These are phyloP conservation scores for Colletotrichum sidae DNA, from an alignment of 2,329 filamentous ascomycete species.

Conservation along the genomic window DNA sequence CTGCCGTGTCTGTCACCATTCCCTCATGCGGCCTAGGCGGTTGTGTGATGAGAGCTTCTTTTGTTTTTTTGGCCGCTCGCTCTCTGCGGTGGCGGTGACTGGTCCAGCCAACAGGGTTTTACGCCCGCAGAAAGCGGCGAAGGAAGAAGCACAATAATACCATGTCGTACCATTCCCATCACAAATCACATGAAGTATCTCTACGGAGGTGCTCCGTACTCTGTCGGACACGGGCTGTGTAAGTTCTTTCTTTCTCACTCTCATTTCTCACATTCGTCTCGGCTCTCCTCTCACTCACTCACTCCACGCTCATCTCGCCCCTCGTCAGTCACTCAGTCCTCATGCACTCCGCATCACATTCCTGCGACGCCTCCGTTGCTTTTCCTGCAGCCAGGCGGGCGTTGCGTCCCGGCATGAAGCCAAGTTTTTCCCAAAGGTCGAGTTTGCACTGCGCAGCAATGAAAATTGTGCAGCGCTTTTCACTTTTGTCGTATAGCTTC, in stretches of 20 bases:
- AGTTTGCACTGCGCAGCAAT: too few relatives aligned
- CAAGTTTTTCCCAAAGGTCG: too few relatives aligned
- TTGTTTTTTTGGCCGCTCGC: too few relatives aligned
- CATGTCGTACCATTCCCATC: too few relatives aligned
- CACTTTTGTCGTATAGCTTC: too few relatives aligned
- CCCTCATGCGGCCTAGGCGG: too few relatives aligned
- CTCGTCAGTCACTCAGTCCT: not conserved
- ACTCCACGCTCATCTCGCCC: not conserved
- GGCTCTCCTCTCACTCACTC: not conserved
- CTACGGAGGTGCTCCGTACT: too few relatives aligned
- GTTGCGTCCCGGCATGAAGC: too few relatives aligned
- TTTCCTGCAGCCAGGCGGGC: conserved; percentile 1
- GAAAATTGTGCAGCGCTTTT: too few relatives aligned
- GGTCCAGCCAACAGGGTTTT: not conserved
- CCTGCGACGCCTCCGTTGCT: conserved; percentile 1
- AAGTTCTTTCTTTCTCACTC: not conserved
- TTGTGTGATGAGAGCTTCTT: too few relatives aligned
- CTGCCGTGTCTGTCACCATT: not conserved
- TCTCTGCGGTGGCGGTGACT: not conserved
- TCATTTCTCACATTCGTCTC: not conserved
- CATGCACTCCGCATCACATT: conserved; percentile 20
- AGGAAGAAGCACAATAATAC: not conserved
- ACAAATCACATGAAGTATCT: too few relatives aligned
- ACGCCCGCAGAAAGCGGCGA: not conserved
- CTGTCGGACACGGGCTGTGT: too few relatives aligned